These are phyloP conservation scores for Chernovozyma sophiae-reginae DNA, from an alignment of 1,139 yeast genomes.

Conservation along the genomic window DNA sequence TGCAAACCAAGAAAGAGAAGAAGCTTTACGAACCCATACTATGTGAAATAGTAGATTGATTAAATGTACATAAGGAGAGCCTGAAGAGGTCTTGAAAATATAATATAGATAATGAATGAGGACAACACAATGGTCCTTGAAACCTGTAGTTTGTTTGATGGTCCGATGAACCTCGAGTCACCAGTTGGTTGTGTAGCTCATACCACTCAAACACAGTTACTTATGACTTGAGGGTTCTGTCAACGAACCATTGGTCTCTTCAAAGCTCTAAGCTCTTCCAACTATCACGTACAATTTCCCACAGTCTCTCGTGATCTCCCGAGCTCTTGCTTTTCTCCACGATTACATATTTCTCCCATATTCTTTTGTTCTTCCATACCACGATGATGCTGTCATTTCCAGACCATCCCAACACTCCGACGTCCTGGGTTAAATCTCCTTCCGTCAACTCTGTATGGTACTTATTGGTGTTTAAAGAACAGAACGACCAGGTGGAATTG, in stretches of 20 bases:
- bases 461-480: constrained; percentile 63
- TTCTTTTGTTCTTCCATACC: constrained; percentile 66
- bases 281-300: constrained; percentile 68
- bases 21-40: constrained; percentile 34
- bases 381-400: constrained; percentile 63
- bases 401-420: constrained; percentile 77
- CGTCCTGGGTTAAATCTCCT: constrained; percentile 34
- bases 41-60: constrained; percentile 30
- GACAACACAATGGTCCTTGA: too few species aligned
- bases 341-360: constrained; percentile 84
- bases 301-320: constrained; percentile 23
- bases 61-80: not conserved
- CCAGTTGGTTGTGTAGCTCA: not conserved
- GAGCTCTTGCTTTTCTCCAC: constrained; percentile 30
- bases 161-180: not conserved
- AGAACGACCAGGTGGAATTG: constrained; percentile 86
- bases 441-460: constrained; percentile 22
- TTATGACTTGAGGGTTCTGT: too few species aligned
- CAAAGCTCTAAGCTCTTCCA: constrained; percentile 67
- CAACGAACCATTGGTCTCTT: too few species aligned
- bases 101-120: too few species aligned
- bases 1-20: constrained; percentile 25
- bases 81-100: too few species aligned
- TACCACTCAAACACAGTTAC: too few species aligned
- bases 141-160: too few species aligned